phyloP scores from a whole-genome alignment of 495 filamentous ascomycete species.

The Penicillium bialowiezense region DNA sequence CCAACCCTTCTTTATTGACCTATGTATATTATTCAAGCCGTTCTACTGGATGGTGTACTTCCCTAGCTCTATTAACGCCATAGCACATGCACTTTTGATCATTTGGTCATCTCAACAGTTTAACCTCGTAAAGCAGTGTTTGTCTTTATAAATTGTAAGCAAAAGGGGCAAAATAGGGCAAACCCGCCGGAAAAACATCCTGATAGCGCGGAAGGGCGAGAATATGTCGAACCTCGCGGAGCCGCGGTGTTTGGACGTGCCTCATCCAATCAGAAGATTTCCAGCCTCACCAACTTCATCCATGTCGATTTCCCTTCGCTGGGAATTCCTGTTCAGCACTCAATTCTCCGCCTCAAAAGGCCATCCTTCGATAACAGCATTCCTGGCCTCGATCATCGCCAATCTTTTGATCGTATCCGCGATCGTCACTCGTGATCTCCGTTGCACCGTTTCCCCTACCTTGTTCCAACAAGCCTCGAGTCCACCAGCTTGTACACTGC shows the following conservation, averaged over 20 bases:
- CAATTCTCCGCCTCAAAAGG: no score
- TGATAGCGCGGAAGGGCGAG: no score
- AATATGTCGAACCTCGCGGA: slow-evolving; percentile 12
- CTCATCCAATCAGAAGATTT: slow-evolving; percentile 25
- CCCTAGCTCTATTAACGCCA: slow-evolving; percentile 17
- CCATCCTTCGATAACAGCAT: slow-evolving; percentile 8
- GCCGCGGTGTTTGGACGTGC: slow-evolving; percentile 11
- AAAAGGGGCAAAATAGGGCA: no score
- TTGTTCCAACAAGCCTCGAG: not conserved
- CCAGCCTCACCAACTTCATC: slow-evolving; percentile 21
- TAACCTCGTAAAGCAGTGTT: no score
- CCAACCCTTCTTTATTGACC: slow-evolving; percentile 12
- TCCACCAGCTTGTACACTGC: not conserved
- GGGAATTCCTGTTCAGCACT: no score
- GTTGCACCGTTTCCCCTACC: slow-evolving; percentile 8
- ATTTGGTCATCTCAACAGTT: not conserved
- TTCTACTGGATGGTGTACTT: slow-evolving; percentile 25
- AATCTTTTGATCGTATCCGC: slow-evolving; percentile 6
- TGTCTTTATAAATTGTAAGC: no score
- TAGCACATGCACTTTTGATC: slow-evolving; percentile 7
- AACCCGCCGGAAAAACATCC: no score
- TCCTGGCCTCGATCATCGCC: slow-evolving; percentile 1
- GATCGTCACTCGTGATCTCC: slow-evolving; percentile 3
- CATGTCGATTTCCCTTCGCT: slow-evolving; percentile 7
- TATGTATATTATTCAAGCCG: slow-evolving; percentile 36